Conservation (phyloP, 805 yeast species). For the Pichia pseudocactophila region DNA sequence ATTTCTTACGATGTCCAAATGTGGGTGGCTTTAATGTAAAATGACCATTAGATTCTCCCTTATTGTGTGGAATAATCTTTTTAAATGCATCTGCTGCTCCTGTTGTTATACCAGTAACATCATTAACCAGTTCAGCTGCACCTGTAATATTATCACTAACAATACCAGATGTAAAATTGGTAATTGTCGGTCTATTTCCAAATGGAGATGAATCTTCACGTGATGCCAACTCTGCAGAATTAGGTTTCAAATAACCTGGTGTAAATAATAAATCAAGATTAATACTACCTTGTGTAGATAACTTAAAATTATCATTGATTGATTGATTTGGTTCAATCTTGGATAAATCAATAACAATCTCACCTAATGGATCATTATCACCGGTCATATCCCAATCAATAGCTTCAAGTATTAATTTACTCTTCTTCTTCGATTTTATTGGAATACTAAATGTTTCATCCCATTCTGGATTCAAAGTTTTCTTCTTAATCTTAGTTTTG, state of each 20-base stretch:
- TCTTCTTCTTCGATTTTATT: slow-evolving; percentile 53
- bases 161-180: slow-evolving; percentile 27
- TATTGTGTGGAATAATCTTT: not conserved
- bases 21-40: slow-evolving; percentile 1
- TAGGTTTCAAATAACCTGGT: slow-evolving; percentile 65
- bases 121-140: slow-evolving; percentile 37
- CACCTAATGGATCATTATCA: slow-evolving; percentile 52
- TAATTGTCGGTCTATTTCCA: not conserved
- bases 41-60: not conserved
- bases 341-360: slow-evolving; percentile 40
- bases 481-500: slow-evolving; percentile 56
- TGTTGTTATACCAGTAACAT: slow-evolving; percentile 35
- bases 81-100: slow-evolving; percentile 24
- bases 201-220: slow-evolving; percentile 31
- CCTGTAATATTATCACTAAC: slow-evolving; percentile 31
- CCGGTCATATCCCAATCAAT: slow-evolving; percentile 79
- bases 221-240: slow-evolving; percentile 39
- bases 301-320: slow-evolving; percentile 36
- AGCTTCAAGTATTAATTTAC: slow-evolving; percentile 39
- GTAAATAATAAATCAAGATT: slow-evolving; percentile 43
- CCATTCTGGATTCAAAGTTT: slow-evolving; percentile 68
- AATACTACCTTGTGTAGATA: slow-evolving; percentile 59
- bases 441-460: slow-evolving; percentile 56
- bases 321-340: slow-evolving; percentile 35
- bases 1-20: not conserved